Base-by-base conservation (phyloP, 345 rosid genomes). In the Mallotus nudiflorus region DNA sequence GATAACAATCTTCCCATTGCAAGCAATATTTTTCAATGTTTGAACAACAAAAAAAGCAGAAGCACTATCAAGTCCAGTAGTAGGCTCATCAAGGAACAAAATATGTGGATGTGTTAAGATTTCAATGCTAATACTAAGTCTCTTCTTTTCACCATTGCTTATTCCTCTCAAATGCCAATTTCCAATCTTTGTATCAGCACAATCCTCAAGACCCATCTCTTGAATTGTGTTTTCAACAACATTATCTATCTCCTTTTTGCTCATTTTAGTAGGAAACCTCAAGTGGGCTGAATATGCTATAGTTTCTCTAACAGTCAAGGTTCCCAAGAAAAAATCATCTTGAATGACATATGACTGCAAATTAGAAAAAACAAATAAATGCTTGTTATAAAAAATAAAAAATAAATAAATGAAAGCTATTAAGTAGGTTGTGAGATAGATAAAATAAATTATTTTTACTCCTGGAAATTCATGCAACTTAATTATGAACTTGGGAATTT, bases 31-130 rank as follows among this genome's bases (percentile, higher is more conserved):
- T 9, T 46, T 67, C 1, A 76, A 76, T n/a, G 67, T 56, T 22
- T 52, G 64, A 45, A 78, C 35, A 16, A 78, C 78, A 8, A 78
- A 78, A 66, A 78, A 67, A 33, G 82, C 77, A 4, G 82, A 64
- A 39, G 80, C 82, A 40, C 80, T 70, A 19, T 78, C 80, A 8
- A 75, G 69, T 4, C 82, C 81, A 24, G 58, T 73, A 0, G 78
- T 75, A 1, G 78, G 82, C 71, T 82, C 85, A 57, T 78, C 85
- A 24, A 82, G 74, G 28, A 82, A 66, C 72, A 82, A 22, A 19
- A 78, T 51, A 1, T 31, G 35, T n/a, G 82, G 82, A 13, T 53
- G 42, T 19, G 77, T 59, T 11, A 82, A 28, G 27, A 70, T 75
- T 67, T 82, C 74, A 16, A 82, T 27, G 33, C 74, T 31, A 63